Conservation (phyloP, 148 eudicot genomes). For the Dysphania ambrosioides region DNA sequence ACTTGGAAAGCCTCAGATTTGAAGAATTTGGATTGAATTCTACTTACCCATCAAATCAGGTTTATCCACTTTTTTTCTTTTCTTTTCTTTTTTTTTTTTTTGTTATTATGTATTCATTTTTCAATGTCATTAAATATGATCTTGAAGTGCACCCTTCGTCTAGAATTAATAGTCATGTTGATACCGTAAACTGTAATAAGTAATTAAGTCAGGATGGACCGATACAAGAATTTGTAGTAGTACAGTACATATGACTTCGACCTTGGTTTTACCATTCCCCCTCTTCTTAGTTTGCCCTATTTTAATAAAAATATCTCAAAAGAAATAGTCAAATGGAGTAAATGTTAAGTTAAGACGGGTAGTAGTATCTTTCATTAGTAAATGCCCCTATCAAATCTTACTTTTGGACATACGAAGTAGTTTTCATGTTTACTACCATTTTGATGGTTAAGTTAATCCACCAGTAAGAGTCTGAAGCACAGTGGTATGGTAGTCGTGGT, state of each 20-base stretch:
- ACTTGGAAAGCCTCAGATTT: conserved; percentile 9
- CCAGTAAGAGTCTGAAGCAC: not conserved
- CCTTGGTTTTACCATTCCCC: too few relatives aligned
- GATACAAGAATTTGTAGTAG: too few relatives aligned
- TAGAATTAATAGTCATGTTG: not conserved
- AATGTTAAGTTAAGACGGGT: too few relatives aligned
- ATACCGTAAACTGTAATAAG: not conserved
- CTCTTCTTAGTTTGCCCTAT: too few relatives aligned
- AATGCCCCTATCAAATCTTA: not conserved
- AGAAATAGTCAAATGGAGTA: too few relatives aligned
- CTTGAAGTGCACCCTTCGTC: not conserved
- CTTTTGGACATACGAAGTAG: not conserved
- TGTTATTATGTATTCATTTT: not conserved
- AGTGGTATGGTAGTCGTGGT: not conserved
- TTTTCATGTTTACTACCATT: too few relatives aligned
- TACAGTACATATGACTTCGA: too few relatives aligned
- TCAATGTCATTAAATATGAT: not conserved
- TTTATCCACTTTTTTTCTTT: not conserved
- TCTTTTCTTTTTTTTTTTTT: not conserved
- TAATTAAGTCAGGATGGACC: not conserved
- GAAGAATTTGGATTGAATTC: conserved; percentile 7
- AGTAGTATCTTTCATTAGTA: not conserved
- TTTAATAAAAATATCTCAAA: too few relatives aligned
- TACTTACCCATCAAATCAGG: conserved; percentile 2
- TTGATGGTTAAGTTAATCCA: not conserved